Evolutionary conservation across 257 asterid species (phyloP).

Genomic region (Fraxinus cuspidata): DNA sequence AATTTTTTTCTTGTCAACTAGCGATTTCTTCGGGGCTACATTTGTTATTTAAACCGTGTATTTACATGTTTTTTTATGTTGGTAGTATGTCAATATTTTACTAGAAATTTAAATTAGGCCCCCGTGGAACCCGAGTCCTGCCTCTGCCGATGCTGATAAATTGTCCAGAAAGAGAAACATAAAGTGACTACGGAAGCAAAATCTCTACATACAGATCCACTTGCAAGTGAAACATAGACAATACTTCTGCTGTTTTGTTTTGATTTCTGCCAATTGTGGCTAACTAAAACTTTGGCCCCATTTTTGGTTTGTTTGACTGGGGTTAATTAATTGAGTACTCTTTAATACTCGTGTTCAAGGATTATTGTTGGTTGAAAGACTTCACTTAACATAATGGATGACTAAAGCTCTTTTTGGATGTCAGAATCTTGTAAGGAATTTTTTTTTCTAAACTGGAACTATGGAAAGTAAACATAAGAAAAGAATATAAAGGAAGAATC

Average conservation of each 20-base stretch:
- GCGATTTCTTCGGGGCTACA: not conserved
- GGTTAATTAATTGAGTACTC: not conserved
- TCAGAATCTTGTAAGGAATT: not conserved
- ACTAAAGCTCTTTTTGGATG: not conserved
- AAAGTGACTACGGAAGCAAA: not conserved
- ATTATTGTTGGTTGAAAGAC: not conserved
- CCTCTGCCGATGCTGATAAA: no score
- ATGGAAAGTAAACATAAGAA: not conserved
- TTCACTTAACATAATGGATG: not conserved
- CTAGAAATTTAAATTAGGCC: not conserved
- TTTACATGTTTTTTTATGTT: not conserved
- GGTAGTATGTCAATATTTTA: not conserved
- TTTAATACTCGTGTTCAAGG: not conserved
- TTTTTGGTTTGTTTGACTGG: not conserved
- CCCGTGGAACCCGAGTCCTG: no score
- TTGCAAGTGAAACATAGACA: not conserved
- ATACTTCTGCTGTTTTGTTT: not conserved
- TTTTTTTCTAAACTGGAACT: not conserved
- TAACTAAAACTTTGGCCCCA: not conserved
- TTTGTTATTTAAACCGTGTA: not conserved
- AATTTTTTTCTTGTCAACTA: not conserved
- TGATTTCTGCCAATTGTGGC: not conserved
- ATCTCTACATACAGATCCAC: not conserved
- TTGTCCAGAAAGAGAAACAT: not conserved
- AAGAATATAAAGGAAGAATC: not conserved